Base-by-base conservation (phyloP, 495 filamentous ascomycete genomes). In the Tuber brumale region DNA sequence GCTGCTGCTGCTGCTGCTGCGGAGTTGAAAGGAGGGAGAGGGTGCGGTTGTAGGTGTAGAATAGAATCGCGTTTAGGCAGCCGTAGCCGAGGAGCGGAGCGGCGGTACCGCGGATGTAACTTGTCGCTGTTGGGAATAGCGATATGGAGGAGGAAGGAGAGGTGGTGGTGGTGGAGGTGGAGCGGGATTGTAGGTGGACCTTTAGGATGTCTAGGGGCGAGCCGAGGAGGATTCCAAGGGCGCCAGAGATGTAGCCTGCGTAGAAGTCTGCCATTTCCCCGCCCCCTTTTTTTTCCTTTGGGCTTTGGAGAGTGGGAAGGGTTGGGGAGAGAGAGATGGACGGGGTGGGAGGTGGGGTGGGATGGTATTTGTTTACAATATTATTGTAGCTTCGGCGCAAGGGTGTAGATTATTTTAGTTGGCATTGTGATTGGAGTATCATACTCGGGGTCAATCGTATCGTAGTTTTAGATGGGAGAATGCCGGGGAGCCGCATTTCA, bases 161-260 rank as follows among this genome's bases (percentile, higher is more conserved):
- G 57, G 39, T 43, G 74, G 74, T 12, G 18, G 73, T 69, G 69
- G 75, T 61, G 74, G 80, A 74, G 74, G 79, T 75, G 23, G 81
- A 77, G 46, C 86, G 86, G 70, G 93, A 91, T 86, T 97, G 94
- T 7, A 94, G 85, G 44, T 88, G 89, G 69, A 94, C 92, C 85
- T 97, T 97, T 80, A 95, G 86, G 3, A 97, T 86, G 81, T 97
- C 94, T 0, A 97, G 86, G 3, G 94, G 94, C 77, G 95, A 96
- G 76, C 94, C 94, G 74, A 97, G 90, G 48, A 95, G 85, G 79
- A 97, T 97, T 69, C 92, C 91, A 8, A 89, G 86, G 72, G 91
- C 93, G 27, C 94, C 94, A 80, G 91, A 93, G 78, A 95, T 85
- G 84, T 97, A 97, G 79, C 94, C 81, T n/a, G 39, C 39, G 43